Evolutionary conservation across 2,329 filamentous ascomycete species (phyloP).

Genomic region (Hysterium pulicare): DNA sequence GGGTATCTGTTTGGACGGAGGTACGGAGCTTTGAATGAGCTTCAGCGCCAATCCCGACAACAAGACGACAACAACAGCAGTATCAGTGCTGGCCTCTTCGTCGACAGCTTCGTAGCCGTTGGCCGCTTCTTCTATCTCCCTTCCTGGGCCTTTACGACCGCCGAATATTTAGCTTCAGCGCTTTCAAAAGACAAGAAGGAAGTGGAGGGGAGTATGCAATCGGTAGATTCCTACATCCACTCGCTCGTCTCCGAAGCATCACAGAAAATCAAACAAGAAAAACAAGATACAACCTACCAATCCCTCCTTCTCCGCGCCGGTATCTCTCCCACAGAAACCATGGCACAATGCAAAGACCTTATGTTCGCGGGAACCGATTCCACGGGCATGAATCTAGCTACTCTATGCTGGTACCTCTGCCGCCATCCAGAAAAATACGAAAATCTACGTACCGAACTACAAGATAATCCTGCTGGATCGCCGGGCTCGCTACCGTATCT

Average conservation of each 20-base stretch:
- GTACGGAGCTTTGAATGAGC: conserved; percentile 49
- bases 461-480: conserved; percentile 14
- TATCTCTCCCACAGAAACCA: conserved; percentile 43
- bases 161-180: conserved; percentile 38
- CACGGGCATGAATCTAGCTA: conserved; percentile 26
- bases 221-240: conserved; percentile 45
- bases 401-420: conserved; percentile 16
- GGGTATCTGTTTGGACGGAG: conserved; percentile 52
- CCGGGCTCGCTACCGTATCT: conserved; percentile 40
- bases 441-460: conserved; percentile 19
- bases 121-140: conserved; percentile 55
- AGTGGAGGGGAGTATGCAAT: conserved; percentile 32
- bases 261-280: conserved; percentile 7
- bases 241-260: conserved; percentile 36
- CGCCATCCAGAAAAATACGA: conserved; percentile 16
- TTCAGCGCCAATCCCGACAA: conserved; percentile 17
- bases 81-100: conserved; percentile 48
- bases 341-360: conserved; percentile 53
- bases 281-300: conserved; percentile 46
- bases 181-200: conserved; percentile 32
- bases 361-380: conserved; percentile 30
- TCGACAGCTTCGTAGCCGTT: conserved; percentile 54
- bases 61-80: conserved; percentile 10
- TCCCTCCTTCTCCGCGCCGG: conserved; percentile 46
- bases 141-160: conserved; percentile 37